Base-by-base conservation (phyloP, 2,329 filamentous ascomycete species). In the Hymenoscyphus repandus region DNA sequence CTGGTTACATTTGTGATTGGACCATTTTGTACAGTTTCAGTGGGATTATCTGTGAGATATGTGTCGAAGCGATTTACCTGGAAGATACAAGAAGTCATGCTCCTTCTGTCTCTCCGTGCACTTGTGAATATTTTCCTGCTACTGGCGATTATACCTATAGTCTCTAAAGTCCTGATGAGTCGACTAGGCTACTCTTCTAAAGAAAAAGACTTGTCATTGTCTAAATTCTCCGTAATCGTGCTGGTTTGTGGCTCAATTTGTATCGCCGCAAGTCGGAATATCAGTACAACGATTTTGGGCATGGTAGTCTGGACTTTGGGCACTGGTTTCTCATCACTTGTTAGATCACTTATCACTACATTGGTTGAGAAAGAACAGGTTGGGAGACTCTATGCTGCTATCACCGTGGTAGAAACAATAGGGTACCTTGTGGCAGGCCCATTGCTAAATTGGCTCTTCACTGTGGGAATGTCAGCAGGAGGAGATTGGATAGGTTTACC, bases 31-130 rank as follows among this genome's bases (percentile, higher is more conserved):
- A 5, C 36, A 1, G 50, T 60, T 39, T 50, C 56, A 2, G 50
- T 58, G 12, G 49, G 54, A 2, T 44, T 65, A 13, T 56, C 50
- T 6, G 45, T 61, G 12, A 58, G 60, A n/a, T 65, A 66, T 38
- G 55, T 66, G 18, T 62, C 58, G 1, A 58, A 58, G 9, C 56
- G 62, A 10, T 66, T 62, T 44, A 39, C 47, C 17, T 64, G 59
- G 53, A 52, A 57, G 13, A 52, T 66, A 10, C 49, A 50, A 1
- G 27, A 62, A 30, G 51, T 57, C 13, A 54, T 56, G 5, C 56
- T 60, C 22, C 54, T 66, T 5, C 53, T 64, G n/a, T 64, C 63
- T 2, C 41, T 65, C 12, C 56, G 58, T 4, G 62, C 60, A 2
- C 48, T 57, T 10, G 49, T 65, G 7, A 60, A 62, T 36, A 60